Conservation (phyloP, 495 filamentous ascomycete species). For the Hypoxylon perforatum region DNA sequence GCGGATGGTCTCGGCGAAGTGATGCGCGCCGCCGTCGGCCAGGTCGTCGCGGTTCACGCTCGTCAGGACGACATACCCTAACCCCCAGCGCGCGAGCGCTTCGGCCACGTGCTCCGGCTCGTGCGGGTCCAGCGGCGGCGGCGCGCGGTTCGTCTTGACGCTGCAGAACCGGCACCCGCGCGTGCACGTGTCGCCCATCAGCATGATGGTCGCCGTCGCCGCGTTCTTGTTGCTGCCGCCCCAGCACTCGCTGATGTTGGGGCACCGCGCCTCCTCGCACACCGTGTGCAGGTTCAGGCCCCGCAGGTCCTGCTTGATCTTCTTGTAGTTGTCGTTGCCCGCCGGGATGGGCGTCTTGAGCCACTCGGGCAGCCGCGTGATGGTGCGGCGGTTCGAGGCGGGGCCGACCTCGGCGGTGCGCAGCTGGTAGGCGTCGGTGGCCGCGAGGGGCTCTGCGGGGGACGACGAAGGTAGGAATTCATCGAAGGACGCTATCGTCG, state of each 20-base stretch:
- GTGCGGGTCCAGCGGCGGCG: conserved; percentile 89
- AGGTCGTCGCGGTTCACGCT: conserved; percentile 94
- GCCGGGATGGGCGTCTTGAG: conserved; percentile 95
- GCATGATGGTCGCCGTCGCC: conserved; percentile 98
- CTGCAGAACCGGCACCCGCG: conserved; percentile 96
- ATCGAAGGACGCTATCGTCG: conserved; percentile 82
- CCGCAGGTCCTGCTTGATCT: conserved; percentile 91
- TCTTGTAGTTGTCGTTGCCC: conserved; percentile 79
- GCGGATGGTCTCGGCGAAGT: conserved; percentile 94
- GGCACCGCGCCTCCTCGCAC: conserved; percentile 96
- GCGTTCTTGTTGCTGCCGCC: conserved; percentile 86
- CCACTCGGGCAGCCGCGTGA: conserved; percentile 93
- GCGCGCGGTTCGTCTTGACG: conserved; percentile 86
- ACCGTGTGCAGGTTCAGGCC: conserved; percentile 93
- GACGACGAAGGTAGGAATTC: conserved; percentile 75
- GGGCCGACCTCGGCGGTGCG: conserved; percentile 84
- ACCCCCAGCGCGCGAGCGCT: conserved; percentile 88
- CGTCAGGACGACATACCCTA: conserved; percentile 96
- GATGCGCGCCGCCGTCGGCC: conserved; percentile 83
- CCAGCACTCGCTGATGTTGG: conserved; percentile 98
- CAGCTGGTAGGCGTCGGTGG: conserved; percentile 72
- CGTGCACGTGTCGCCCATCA: conserved; percentile 99
- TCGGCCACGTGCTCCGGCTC: conserved; percentile 98
- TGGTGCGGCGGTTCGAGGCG: conserved; percentile 82
- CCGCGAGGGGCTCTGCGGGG: conserved; percentile 53